Base-by-base conservation (phyloP, 495 filamentous ascomycete species). In the Aspergillus conjunctus region DNA sequence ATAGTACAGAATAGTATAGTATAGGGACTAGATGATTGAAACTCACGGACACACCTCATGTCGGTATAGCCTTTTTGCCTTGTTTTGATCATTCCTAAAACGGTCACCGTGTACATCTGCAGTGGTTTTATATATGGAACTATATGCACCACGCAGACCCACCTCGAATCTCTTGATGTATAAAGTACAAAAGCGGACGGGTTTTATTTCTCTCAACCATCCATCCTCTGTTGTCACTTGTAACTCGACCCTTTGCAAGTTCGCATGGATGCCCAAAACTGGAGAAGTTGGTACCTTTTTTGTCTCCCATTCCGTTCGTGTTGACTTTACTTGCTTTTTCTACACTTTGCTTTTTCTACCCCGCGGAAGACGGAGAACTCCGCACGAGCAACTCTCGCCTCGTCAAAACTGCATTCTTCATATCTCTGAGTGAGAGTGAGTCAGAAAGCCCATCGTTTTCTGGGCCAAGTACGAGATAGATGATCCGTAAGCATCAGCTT, bases 1-100 rank as follows among this genome's bases (percentile, higher is more conserved):
- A 73, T 73, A 73, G 63, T 70, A 56, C 56, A 59, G 44, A n/a
- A 51, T 34, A 30, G 45, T 59, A 44, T 43, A 50, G 58, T 33
- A 48, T 39, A 49, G 37, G 11, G 12, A 41, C 3, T 60, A 60
- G 51, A 54, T 54, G 51, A 49, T 34, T 33, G 37, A 48, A 32
- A 39, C 26, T 26, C 26, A 26, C 5, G 26, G 26, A 26, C 26
- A 26, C 2, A 26, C n/a, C n/a, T 26, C 26, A 26, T 2, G 26
- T 26, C 26, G 2, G 26, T 2, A 26, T 26, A 26, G 26, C 26
- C 26, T 26, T 26, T 26, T 5, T 5, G 2, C 26, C 26, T 5
- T 5, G 2, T 26, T 26, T 5, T 26, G 5, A 26, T 26, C 2
- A 26, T 26, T 26, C 22, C 20, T n/a, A 41, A 41, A 41, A 41